Conservation (phyloP, 2,329 filamentous ascomycete species). For the Lojkania enalia region DNA sequence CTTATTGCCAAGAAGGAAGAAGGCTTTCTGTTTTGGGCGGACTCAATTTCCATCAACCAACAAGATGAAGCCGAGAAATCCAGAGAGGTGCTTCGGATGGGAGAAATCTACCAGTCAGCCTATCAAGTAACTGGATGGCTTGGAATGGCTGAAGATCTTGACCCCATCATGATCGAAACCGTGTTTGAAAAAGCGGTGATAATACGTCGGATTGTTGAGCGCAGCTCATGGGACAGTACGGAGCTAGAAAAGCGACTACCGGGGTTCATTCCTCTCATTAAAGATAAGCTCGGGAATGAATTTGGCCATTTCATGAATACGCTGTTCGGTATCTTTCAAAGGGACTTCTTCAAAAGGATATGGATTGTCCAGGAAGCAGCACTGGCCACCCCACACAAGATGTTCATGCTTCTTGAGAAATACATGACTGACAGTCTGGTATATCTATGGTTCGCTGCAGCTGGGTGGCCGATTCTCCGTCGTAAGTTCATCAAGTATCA, state of each 20-base stretch:
- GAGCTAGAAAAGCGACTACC: background rate
- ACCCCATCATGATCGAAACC: background rate
- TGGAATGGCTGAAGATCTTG: background rate
- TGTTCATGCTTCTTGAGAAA: background rate
- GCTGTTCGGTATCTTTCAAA: background rate
- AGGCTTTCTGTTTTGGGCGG: background rate
- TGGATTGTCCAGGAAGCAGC: background rate
- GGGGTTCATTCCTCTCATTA: background rate
- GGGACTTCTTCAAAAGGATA: background rate
- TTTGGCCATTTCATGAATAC: background rate
- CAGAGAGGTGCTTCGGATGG: background rate
- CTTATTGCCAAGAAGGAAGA: background rate
- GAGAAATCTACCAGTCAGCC: background rate
- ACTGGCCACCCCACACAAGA: background rate
- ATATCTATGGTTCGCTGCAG: background rate
- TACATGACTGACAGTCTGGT: background rate
- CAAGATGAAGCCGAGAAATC: background rate
- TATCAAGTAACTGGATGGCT: background rate
- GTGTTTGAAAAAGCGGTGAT: background rate
- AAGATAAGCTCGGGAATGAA: background rate
- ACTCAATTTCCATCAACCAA: background rate
- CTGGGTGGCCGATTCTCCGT: background rate
- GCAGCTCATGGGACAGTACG: background rate
- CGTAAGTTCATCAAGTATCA: background rate
- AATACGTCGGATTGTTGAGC: background rate